Base-by-base conservation (phyloP, 208 protist genomes). In the Tritrichomonas foetus region DNA sequence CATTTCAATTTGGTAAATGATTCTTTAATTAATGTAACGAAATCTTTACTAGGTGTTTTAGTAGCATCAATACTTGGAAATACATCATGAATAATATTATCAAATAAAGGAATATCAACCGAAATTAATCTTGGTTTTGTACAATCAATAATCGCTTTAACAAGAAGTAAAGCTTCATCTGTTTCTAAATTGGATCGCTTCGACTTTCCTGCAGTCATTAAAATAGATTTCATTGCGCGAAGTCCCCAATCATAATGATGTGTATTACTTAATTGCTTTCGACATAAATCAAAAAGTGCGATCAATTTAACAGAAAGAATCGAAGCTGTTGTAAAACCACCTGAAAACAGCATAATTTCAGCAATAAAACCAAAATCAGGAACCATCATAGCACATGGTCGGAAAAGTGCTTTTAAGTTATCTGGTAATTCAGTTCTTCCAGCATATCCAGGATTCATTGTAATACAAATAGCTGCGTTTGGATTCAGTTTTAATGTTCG, bases 191-290 rank as follows among this genome's bases (percentile, higher is more conserved):
- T 82, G 94, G 98, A 97, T 44, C 97, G 96, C 95, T 99, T 99
- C 95, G 98, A 97, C 57, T 94, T 94, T 36, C 98, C 98, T 5
- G 98, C 98, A 33, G 97, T 97, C 14, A 96, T 97, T 92, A 99
- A 98, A 94, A 99, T 98, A 0, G 98, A 98, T 96, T 99, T 99
- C 72, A 99, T 89, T 64, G 98, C 98, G 57, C 98, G 97, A 98
- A 99, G 99, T 82, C 98, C 98, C 95, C 99, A 99, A 95, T 99
- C 98, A 95, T 99, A 99, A 96, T 99, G 98, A 93, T 99, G 97
- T 96, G 99, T 98, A 20, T 94, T 66, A 47, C 94, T 96, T 20
- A 99, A 96, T 96, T 99, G 98, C 96, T 99, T 98, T 30, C 97
- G 98, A 95, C 97, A 98, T 36, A 99, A 96, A 13, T 97, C 96